Percentiles rank a stretch among this genome's conserved stretches.
Conservation (phyloP, 2,329 filamentous ascomycete genomes). For the Purpureocillium lavendulum region DNA sequence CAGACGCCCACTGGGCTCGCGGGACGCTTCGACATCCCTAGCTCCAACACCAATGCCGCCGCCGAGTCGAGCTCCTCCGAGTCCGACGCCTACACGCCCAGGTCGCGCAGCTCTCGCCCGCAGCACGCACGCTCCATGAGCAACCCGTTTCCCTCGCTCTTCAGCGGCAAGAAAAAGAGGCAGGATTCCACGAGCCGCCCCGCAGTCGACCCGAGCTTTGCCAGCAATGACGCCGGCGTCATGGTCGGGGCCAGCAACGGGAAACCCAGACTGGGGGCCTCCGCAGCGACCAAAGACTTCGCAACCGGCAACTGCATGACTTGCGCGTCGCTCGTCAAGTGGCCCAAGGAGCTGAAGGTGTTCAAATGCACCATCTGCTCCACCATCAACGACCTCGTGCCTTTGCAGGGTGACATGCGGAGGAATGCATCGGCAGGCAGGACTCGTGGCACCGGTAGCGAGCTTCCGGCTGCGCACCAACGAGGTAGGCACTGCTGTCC, state of each 20-base stretch:
- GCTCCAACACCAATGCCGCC: conserved; percentile 21
- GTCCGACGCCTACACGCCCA: conserved; percentile 26
- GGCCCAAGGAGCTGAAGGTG: conserved; percentile 63
- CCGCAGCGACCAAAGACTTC: conserved; percentile 44
- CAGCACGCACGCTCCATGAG: conserved; percentile 55
- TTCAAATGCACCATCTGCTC: conserved; percentile 80
- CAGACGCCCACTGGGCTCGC: conserved; percentile 21
- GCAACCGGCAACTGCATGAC: conserved; percentile 74
- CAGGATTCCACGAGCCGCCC: conserved; percentile 26
- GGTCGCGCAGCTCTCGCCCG: conserved; percentile 10
- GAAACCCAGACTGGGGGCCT: conserved; percentile 25
- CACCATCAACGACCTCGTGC: conserved; percentile 69
- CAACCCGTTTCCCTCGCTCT: conserved; percentile 69
- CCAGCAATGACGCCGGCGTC: conserved; percentile 18
- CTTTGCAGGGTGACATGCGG: conserved; percentile 13
- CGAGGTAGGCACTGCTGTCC: conserved; percentile 1
- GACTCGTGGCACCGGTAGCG: conserved; percentile 13
- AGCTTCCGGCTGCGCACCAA: conserved; percentile 1
- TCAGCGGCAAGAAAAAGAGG: conserved; percentile 52
- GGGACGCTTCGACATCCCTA: conserved; percentile 17
- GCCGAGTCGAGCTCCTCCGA: conserved; percentile 33
- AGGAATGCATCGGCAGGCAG: conserved; percentile 10
- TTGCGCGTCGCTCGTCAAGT: conserved; percentile 71
- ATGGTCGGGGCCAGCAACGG: conserved; percentile 6
- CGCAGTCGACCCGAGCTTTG: conserved; percentile 21